These are phyloP conservation scores for Penicillium sp. DNA, from an alignment of 2,329 filamentous ascomycete species.

Conservation along the genomic window DNA sequence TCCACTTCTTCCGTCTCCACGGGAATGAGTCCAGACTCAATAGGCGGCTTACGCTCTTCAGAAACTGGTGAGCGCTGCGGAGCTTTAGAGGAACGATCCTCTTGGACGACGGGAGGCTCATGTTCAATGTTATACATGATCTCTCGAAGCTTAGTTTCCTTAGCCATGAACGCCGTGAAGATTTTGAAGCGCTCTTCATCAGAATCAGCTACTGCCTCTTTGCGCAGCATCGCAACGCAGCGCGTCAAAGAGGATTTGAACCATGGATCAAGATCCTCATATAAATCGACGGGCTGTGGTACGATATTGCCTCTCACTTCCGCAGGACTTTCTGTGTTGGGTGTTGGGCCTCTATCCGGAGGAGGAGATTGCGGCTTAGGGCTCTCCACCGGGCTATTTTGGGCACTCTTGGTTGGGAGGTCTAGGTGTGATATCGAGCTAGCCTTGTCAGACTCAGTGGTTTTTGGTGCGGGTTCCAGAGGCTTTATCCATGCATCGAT, in stretches of 20 bases:
- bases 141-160: slow-evolving; percentile 49
- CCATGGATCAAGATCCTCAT: slow-evolving; percentile 57
- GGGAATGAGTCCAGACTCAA: slow-evolving; percentile 37
- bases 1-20: slow-evolving; percentile 27
- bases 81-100: background rate
- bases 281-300: slow-evolving; percentile 42
- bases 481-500: slow-evolving; percentile 47
- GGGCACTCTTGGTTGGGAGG: slow-evolving; percentile 9
- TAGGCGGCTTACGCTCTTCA: slow-evolving; percentile 9
- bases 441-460: slow-evolving; percentile 10
- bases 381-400: slow-evolving; percentile 12
- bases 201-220: slow-evolving; percentile 48
- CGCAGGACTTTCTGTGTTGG: slow-evolving; percentile 8
- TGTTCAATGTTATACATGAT: slow-evolving; percentile 52
- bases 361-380: slow-evolving; percentile 7
- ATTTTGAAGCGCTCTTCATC: slow-evolving; percentile 56
- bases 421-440: slow-evolving; percentile 9
- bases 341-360: background rate
- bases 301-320: slow-evolving; percentile 9
- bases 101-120: slow-evolving; percentile 24
- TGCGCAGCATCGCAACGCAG: slow-evolving; percentile 56
- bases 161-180: slow-evolving; percentile 52
- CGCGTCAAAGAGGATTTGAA: slow-evolving; percentile 56
- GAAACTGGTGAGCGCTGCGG: slow-evolving; percentile 12
- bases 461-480: slow-evolving; percentile 21